Percentiles rank a stretch among this genome's conserved stretches.
Conservation (phyloP, 495 filamentous ascomycete genomes). For the Usnea hakonensis region DNA sequence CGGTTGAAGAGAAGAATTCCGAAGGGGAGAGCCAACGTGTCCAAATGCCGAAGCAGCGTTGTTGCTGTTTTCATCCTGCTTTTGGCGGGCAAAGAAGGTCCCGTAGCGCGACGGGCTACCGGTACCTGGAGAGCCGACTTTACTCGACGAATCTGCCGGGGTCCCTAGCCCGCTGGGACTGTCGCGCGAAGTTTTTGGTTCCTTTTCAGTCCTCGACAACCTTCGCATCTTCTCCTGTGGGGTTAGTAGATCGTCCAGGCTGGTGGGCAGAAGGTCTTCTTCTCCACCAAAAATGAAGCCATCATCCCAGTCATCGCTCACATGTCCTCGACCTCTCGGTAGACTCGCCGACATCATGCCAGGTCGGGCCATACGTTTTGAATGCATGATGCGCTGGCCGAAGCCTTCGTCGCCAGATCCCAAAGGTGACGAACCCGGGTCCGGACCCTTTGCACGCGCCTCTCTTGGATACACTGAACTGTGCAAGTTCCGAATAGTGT, state of each 20-base stretch:
- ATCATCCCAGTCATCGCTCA: slow-evolving; percentile 71
- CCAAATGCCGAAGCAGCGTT: slow-evolving; percentile 53
- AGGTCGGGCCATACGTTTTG: slow-evolving; percentile 66
- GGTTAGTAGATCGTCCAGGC: slow-evolving; percentile 83
- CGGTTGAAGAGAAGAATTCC: slow-evolving; percentile 64
- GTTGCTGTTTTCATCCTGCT: slow-evolving; percentile 49
- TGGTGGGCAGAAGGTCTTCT: slow-evolving; percentile 83
- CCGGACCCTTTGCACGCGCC: slow-evolving; percentile 41
- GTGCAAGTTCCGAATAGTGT: slow-evolving; percentile 72
- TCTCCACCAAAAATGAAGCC: slow-evolving; percentile 82
- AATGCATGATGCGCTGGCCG: slow-evolving; percentile 72
- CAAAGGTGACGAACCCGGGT: slow-evolving; percentile 59
- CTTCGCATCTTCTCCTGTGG: slow-evolving; percentile 81
- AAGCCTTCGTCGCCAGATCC: slow-evolving; percentile 48
- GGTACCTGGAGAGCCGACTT: slow-evolving; percentile 72
- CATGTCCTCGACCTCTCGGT: slow-evolving; percentile 47
- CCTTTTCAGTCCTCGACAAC: slow-evolving; percentile 63
- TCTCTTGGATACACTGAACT: slow-evolving; percentile 78
- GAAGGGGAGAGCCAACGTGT: slow-evolving; percentile 88
- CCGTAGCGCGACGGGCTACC: slow-evolving; percentile 84
- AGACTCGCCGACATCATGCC: slow-evolving; percentile 76
- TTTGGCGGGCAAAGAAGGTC: slow-evolving; percentile 67
- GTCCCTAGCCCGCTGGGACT: slow-evolving; percentile 56
- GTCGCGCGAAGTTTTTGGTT: slow-evolving; percentile 52
- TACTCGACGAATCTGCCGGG: slow-evolving; percentile 53